These are phyloP conservation scores for Umbelopsis sp. DNA, from an alignment of 371 early-diverging fungal species.

Conservation along the genomic window DNA sequence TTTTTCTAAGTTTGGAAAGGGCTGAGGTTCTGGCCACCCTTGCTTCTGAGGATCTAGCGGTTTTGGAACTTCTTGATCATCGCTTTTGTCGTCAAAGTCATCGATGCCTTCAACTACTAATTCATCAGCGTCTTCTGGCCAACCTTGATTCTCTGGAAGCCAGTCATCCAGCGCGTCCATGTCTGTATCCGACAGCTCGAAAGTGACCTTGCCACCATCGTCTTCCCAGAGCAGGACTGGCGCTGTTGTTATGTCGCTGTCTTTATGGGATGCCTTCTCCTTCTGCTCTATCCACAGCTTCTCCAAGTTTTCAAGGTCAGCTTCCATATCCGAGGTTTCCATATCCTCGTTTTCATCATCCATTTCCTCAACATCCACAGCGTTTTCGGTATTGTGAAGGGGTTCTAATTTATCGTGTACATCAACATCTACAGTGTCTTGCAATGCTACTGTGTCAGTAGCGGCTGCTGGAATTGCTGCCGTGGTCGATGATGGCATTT, in stretches of 20 bases:
- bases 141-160: neutral
- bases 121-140: slow-evolving; percentile 2
- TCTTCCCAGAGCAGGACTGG: slow-evolving; percentile 1
- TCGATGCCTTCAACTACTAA: neutral
- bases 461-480: neutral
- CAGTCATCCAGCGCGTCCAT: slow-evolving; percentile 9
- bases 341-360: slow-evolving; percentile 10
- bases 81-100: neutral
- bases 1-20: neutral
- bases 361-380: neutral
- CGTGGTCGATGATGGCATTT: neutral
- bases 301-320: slow-evolving; percentile 21
- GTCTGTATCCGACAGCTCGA: neutral
- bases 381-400: neutral
- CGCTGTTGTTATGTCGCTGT: neutral
- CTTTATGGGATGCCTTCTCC: slow-evolving; percentile 8
- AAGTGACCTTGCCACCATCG: neutral
- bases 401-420: neutral
- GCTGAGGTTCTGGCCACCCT: neutral
- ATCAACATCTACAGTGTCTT: neutral
- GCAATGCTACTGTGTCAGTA: neutral
- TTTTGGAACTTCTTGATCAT: neutral
- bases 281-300: slow-evolving; percentile 13
- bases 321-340: slow-evolving; percentile 20
- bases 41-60: neutral